A percentile compares a stretch with the other conserved stretches of the same genome.
Conservation (phyloP, 768 basidiomycete genomes). For the Suillus luteus region DNA sequence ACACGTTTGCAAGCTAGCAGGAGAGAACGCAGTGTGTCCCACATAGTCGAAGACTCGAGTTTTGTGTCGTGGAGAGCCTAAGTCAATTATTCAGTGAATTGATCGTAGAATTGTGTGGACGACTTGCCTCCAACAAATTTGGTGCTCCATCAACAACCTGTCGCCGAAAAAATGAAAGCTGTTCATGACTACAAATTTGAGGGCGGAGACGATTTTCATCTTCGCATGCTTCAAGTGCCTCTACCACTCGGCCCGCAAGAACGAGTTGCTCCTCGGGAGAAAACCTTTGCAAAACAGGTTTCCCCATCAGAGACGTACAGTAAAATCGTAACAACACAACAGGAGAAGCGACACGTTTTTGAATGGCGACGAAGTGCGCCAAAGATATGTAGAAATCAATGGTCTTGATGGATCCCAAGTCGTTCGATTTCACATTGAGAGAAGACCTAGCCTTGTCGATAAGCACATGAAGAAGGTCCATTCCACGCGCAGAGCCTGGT, state of each 20-base stretch:
- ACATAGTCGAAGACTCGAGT: constrained; percentile 23
- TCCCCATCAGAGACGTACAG: constrained; percentile 43
- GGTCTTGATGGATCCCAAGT: constrained; percentile 35
- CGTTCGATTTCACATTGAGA: constrained; percentile 34
- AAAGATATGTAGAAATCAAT: constrained; percentile 50
- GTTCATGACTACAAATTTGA: constrained; percentile 29
- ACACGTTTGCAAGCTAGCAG: constrained; percentile 27
- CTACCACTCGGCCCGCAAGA: constrained; percentile 49
- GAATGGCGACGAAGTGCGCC: constrained; percentile 43
- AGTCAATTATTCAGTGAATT: constrained; percentile 2
- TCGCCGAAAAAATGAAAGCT: constrained; percentile 41
- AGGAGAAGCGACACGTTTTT: constrained; percentile 44
- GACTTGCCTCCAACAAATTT: constrained; percentile 47
- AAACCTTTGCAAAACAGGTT: constrained; percentile 49
- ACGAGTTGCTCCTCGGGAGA: constrained; percentile 43
- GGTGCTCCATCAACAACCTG: constrained; percentile 54
- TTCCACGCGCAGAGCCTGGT: constrained; percentile 36
- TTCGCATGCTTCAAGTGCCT: constrained; percentile 43
- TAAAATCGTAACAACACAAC: constrained; percentile 56
- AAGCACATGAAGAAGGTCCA: constrained; percentile 42
- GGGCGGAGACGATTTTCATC: constrained; percentile 25
- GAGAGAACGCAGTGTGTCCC: constrained; percentile 27
- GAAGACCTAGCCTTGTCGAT: constrained; percentile 38
- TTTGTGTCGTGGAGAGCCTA: constrained; percentile 29
- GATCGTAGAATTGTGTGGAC: constrained; percentile 4